phyloP scores from a whole-genome alignment of 805 yeast species.

The Teunomyces stri region DNA sequence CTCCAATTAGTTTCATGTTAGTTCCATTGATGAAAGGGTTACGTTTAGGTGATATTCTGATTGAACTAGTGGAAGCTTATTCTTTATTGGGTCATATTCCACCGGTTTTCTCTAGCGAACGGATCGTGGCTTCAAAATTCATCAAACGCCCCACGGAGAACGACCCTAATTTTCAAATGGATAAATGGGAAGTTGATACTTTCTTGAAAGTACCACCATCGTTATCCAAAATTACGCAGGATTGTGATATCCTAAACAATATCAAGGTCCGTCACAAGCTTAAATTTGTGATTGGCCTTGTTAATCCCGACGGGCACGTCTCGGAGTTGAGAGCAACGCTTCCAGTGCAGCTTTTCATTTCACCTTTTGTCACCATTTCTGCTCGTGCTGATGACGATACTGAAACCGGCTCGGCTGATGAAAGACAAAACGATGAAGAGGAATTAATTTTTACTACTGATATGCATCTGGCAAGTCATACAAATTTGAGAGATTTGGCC shows the following conservation, averaged over 20 bases:
- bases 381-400: constrained; percentile 38
- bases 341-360: constrained; percentile 72
- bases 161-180: constrained; percentile 45
- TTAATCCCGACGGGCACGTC: constrained; percentile 88
- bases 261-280: constrained; percentile 87
- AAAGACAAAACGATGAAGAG: constrained; percentile 13
- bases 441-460: constrained; percentile 30
- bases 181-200: constrained; percentile 71
- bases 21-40: constrained; percentile 84
- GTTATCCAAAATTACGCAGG: constrained; percentile 78
- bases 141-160: constrained; percentile 43
- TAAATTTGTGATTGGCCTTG: constrained; percentile 72
- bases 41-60: constrained; percentile 67
- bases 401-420: constrained; percentile 8
- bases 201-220: constrained; percentile 67
- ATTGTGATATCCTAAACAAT: constrained; percentile 66
- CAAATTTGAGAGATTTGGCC: constrained; percentile 22
- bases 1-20: constrained; percentile 66
- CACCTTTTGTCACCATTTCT: constrained; percentile 76
- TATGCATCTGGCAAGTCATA: constrained; percentile 16
- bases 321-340: constrained; percentile 89
- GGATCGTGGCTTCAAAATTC: constrained; percentile 50
- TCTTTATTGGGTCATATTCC: constrained; percentile 59
- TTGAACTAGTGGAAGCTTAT: constrained; percentile 66
- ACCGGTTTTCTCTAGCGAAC: constrained; percentile 59